Evolutionary conservation across 139 green algal species (phyloP), one percentile per base, ranked within the genome.

Genomic region (Picocystis salinarum): DNA sequence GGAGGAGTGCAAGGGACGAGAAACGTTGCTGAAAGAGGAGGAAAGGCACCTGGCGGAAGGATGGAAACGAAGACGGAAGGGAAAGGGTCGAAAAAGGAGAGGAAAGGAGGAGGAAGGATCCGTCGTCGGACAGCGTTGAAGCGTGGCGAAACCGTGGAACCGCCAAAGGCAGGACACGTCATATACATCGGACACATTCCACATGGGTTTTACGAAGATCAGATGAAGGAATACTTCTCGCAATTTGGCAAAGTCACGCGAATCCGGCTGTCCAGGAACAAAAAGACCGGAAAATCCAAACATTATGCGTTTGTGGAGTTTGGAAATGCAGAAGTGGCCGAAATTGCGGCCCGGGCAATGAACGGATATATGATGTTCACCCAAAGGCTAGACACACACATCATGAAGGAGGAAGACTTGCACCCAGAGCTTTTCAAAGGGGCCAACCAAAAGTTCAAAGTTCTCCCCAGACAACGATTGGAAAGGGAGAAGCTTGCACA

Each of bases 281-380:
- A 73, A 31, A 61, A 64, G 42, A 75, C 62, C 0, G 65, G 50
- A 23, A 58, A 57, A 19, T 55, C 67, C 3, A 73, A 70, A 54
- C 59, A 67, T 52, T 78, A 78, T 36, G 74, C 70, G 0, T 83
- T 75, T 53, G n/a, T 83, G 10, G 66, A 83, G 52, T 83, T 81
- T 44, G 48, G 70, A 42, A 51, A 65, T 20, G 34, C 71, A 24
- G 77, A 86, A 36, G 80, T 93, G 13, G 82, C 82, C 2, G 18
- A 46, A 5, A 79, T 91, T 39, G 82, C 75, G 23, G 72, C 74
- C 13, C 64, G 80, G 3, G 73, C 80, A 5, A 92, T 93, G 82
- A 64, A 93, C 42, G 75, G 73, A 10, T 91, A 93, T 60, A 76
- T 88, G 53, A 73, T 93, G 31, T 87, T 91, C 53, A 69, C 53